Evolutionary conservation across 805 yeast genomes (phyloP).

Genomic region (Kazachstania psychrophila): DNA sequence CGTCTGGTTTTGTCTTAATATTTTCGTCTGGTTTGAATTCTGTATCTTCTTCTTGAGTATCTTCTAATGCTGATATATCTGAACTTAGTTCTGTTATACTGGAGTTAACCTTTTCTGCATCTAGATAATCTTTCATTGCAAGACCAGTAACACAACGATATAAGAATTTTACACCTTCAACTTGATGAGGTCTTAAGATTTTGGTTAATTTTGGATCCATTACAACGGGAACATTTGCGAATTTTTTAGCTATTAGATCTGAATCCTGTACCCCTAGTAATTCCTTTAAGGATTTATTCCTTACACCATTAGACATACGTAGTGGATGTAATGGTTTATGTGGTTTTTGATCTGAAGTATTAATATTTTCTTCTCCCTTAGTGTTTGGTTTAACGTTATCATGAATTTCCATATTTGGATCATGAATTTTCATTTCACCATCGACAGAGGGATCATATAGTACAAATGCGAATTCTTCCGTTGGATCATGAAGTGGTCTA

Average conservation of each 20-base stretch:
- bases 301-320: constrained; percentile 27
- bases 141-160: constrained; percentile 88
- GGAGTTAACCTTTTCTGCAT: constrained; percentile 16
- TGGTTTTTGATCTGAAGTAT: constrained; percentile 5
- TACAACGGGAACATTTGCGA: constrained; percentile 89
- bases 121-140: constrained; percentile 34
- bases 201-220: constrained; percentile 83
- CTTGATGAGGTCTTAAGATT: constrained; percentile 88
- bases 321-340: constrained; percentile 23
- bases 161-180: constrained; percentile 87
- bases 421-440: constrained; percentile 29
- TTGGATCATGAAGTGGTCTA: constrained; percentile 89
- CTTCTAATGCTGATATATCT: not conserved
- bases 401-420: constrained; percentile 8
- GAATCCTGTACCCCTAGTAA: constrained; percentile 43
- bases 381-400: constrained; percentile 9
- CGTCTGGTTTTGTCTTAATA: not conserved
- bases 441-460: constrained; percentile 93
- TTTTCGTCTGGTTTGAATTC: not conserved
- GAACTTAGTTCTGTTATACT: not conserved
- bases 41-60: not conserved
- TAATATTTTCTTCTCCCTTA: constrained; percentile 12
- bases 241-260: constrained; percentile 37
- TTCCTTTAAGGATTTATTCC: constrained; percentile 61
- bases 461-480: constrained; percentile 87